Conservation (phyloP, 176 grass and related monocot genomes). For the Raddia distichophylla region DNA sequence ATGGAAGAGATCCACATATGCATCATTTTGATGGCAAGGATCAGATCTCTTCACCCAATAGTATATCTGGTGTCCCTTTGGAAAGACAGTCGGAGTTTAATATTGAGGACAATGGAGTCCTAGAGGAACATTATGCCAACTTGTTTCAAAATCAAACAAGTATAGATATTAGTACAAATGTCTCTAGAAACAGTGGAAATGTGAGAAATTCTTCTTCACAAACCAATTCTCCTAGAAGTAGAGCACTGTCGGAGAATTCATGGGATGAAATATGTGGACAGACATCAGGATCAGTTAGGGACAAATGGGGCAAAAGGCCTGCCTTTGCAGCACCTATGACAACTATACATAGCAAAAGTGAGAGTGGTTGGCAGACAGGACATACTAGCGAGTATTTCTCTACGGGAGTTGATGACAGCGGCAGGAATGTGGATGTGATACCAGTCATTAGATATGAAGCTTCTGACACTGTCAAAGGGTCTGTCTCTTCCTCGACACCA, state of each 20-base stretch:
- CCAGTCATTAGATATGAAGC: slow-evolving; percentile 56
- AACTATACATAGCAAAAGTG: slow-evolving; percentile 43
- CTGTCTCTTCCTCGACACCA: slow-evolving; percentile 32
- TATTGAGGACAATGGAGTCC: slow-evolving; percentile 39
- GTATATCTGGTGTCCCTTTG: slow-evolving; percentile 41
- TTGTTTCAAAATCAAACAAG: slow-evolving; percentile 62
- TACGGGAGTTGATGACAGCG: slow-evolving; percentile 52
- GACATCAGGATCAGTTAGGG: slow-evolving; percentile 54
- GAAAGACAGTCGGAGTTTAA: slow-evolving; percentile 49
- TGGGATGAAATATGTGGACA: slow-evolving; percentile 61
- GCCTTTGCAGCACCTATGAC: slow-evolving; percentile 41
- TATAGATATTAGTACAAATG: slow-evolving; percentile 48
- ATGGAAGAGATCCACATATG: slow-evolving; percentile 53
- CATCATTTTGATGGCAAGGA: slow-evolving; percentile 56
- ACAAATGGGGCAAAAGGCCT: slow-evolving; percentile 70
- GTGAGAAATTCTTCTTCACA: slow-evolving; percentile 41
- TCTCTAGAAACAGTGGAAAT: slow-evolving; percentile 42
- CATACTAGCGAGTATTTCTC: slow-evolving; percentile 49
- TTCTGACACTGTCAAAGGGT: slow-evolving; percentile 55
- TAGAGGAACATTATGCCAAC: slow-evolving; percentile 52
- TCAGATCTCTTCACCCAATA: slow-evolving; percentile 43
- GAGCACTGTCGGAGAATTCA: slow-evolving; percentile 46
- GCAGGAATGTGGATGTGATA: slow-evolving; percentile 41
- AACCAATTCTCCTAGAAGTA: slow-evolving; percentile 57
- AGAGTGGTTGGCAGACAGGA: slow-evolving; percentile 62